Percentiles rank a stretch among this genome's conserved stretches.
These are phyloP conservation scores for Tuber brumale DNA, from an alignment of 495 filamentous ascomycete genomes.

Conservation along the genomic window DNA sequence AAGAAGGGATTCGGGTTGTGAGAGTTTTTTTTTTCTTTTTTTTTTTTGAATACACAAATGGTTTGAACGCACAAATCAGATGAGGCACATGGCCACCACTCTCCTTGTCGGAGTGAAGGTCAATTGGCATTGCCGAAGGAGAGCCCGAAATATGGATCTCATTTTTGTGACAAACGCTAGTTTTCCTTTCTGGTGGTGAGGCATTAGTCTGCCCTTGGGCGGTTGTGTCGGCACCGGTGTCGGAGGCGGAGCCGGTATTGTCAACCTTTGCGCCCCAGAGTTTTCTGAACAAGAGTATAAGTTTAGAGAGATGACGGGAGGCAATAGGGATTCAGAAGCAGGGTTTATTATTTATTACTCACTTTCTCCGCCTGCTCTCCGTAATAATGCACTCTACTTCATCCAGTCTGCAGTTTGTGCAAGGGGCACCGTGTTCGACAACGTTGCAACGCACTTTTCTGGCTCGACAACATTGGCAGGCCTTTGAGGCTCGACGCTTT, in stretches of 20 bases:
- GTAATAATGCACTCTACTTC: conserved; percentile 82
- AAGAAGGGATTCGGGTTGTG: conserved; percentile 18
- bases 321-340: background rate
- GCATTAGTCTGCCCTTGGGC: conserved; percentile 28
- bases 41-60: conserved; percentile 11
- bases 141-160: conserved; percentile 25
- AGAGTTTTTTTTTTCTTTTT: background rate
- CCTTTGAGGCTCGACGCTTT: conserved; percentile 78
- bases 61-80: conserved; percentile 52
- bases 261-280: conserved; percentile 42
- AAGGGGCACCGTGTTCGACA: conserved; percentile 76
- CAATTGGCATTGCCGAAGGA: conserved; percentile 33
- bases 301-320: background rate
- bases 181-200: conserved; percentile 20
- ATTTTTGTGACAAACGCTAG: conserved; percentile 16
- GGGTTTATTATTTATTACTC: conserved; percentile 42
- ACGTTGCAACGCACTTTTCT: conserved; percentile 94
- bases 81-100: conserved; percentile 52
- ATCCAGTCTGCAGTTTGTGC: conserved; percentile 83
- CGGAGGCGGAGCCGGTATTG: conserved; percentile 28
- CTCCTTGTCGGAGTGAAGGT: conserved; percentile 39
- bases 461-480: conserved; percentile 77
- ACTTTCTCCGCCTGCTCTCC: conserved; percentile 87
- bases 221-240: conserved; percentile 26
- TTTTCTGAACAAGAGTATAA: conserved; percentile 29